Evolutionary conservation across 1,284 basidiomycete genomes (phyloP), one percentile per base, ranked within the genome.

Genomic region (Moesziomyces sp.): DNA sequence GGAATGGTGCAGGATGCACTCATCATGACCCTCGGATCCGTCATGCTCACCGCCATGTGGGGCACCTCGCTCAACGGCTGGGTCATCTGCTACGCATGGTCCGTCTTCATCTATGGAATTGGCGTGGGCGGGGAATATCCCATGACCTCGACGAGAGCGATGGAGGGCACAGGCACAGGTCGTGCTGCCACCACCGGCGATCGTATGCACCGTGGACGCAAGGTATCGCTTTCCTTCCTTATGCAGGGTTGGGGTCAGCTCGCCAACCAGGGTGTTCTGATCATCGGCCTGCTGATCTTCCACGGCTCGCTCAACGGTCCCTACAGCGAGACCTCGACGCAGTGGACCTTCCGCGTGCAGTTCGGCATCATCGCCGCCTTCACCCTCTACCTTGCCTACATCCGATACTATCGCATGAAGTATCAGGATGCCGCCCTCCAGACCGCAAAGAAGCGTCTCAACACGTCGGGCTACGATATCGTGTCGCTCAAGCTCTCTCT

Each of bases 31-130:
- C 74, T 88, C 52, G 87, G 87, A 62, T 84, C 87, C 54, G 77
- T 87, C 76, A 87, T 88, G 86, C 85, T 88, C 48, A 88, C 87
- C 21, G 86, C 86, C 18, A 86, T 87, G 70, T 88, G 88, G 88
- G 87, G 87, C 26, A 85, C 81, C 5, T 69, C 81, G 21, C 83
- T 88, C 56, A 85, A 87, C 65, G 87, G 86, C n/a, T 88, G 87
- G 87, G 86, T 88, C 62, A 87, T 87, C 81, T 86, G 85, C 74
- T 88, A 88, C 78, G 86, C 85, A 19, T 80, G 75, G 68, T 82
- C 83, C 7, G 83, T 87, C 51, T 87, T 88, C 78, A 78, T 88
- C 72, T 88, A 87, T 80, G 86, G 87, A 46, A 69, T 83, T 24
- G 80, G 80, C 48, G 86, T 87, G 42, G 87, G 87, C 51, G 87